A percentile compares a stretch with the other conserved stretches of the same genome.
Conservation (phyloP, 2,329 filamentous ascomycete species). For the Colletotrichum lini region DNA sequence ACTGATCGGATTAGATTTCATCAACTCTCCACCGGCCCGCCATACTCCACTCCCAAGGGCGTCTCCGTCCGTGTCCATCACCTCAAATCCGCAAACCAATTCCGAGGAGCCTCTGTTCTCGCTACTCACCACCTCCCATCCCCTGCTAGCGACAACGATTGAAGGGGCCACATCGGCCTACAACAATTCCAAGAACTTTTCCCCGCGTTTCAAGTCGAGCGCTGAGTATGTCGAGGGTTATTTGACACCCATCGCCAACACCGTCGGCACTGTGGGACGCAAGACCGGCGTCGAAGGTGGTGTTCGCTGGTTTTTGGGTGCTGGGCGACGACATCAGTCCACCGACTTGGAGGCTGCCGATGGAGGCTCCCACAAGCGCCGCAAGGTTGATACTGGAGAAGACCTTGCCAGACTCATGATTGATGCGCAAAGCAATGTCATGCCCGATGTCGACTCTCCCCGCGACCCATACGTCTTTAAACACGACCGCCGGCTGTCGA, state of each 20-base stretch:
- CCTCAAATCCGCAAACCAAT: conserved; percentile 53
- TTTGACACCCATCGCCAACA: conserved; percentile 88
- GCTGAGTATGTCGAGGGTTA: conserved; percentile 93
- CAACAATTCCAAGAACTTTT: conserved; percentile 89
- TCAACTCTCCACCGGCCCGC: conserved; percentile 72
- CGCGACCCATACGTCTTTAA: conserved; percentile 46
- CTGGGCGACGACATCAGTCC: conserved; percentile 65
- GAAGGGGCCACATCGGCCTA: conserved; percentile 89
- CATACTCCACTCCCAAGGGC: conserved; percentile 57
- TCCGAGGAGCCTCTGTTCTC: conserved; percentile 83
- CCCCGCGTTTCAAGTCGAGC: conserved; percentile 88
- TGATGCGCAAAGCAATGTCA: conserved; percentile 36
- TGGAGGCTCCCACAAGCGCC: conserved; percentile 68
- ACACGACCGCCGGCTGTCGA: conserved; percentile 70
- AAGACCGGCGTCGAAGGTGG: conserved; percentile 91
- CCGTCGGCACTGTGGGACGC: conserved; percentile 85
- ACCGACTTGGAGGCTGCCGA: conserved; percentile 63
- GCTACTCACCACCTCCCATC: conserved; percentile 89
- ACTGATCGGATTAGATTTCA: conserved; percentile 67
- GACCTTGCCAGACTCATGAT: conserved; percentile 46
- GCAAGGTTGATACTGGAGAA: conserved; percentile 65
- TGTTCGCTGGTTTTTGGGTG: conserved; percentile 85
- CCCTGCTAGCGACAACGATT: conserved; percentile 87
- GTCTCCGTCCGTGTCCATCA: conserved; percentile 52
- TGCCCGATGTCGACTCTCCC: conserved; percentile 41